These are phyloP conservation scores for Eurotiales sp. DNA, from an alignment of 2,329 filamentous ascomycete genomes.

Conservation along the genomic window DNA sequence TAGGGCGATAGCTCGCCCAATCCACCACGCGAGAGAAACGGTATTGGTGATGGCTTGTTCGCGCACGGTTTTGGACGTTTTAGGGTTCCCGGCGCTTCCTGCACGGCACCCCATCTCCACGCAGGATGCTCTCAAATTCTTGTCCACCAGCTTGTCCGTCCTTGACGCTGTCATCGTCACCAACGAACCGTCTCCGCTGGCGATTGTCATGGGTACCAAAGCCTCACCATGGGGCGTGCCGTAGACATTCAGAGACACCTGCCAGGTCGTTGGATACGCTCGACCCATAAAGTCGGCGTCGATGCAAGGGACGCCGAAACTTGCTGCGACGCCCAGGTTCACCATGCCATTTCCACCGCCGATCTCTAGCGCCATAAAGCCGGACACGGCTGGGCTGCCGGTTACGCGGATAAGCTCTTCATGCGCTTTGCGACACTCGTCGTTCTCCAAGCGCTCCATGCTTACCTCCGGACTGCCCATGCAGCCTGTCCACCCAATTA, in stretches of 20 bases:
- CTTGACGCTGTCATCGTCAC: slow-evolving; percentile 26
- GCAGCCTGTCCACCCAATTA: slow-evolving; percentile 38
- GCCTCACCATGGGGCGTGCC: slow-evolving; percentile 22
- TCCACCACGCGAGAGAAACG: slow-evolving; percentile 43
- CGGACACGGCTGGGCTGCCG: slow-evolving; percentile 45
- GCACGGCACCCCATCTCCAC: slow-evolving; percentile 52
- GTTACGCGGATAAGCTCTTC: slow-evolving; percentile 53
- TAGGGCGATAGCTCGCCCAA: slow-evolving; percentile 44
- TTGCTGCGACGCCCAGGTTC: slow-evolving; percentile 52
- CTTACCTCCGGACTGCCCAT: slow-evolving; percentile 59
- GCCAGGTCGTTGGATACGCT: slow-evolving; percentile 44
- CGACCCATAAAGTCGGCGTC: slow-evolving; percentile 44
- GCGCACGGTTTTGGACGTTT: slow-evolving; percentile 10
- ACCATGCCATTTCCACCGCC: slow-evolving; percentile 64
- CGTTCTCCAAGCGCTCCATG: slow-evolving; percentile 57
- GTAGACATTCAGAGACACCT: slow-evolving; percentile 35
- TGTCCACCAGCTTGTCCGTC: slow-evolving; percentile 46
- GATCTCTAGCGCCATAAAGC: slow-evolving; percentile 62
- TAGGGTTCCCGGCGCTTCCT: slow-evolving; percentile 18
- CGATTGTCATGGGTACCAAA: slow-evolving; percentile 44
- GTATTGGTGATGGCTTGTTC: slow-evolving; percentile 14
- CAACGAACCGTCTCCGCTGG: slow-evolving; percentile 44
- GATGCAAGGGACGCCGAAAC: slow-evolving; percentile 46
- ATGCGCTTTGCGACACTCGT: slow-evolving; percentile 47
- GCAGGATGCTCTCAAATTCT: slow-evolving; percentile 50